A percentile compares a stretch with the other conserved stretches of the same genome.
These are phyloP conservation scores for Coemansia sp. DNA, from an alignment of 371 early-diverging fungal genomes.

Conservation along the genomic window DNA sequence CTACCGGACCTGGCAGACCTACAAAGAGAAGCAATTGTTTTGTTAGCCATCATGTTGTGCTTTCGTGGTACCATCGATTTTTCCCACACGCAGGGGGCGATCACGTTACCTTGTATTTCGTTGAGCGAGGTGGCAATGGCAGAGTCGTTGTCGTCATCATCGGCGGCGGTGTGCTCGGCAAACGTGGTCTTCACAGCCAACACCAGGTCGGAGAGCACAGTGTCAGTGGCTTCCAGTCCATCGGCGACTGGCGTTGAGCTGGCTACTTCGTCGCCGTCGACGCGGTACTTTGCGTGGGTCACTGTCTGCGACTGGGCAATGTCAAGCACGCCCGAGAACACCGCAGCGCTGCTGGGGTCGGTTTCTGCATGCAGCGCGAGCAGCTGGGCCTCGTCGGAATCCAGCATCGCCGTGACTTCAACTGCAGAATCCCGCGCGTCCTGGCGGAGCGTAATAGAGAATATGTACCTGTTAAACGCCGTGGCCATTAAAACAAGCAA, in stretches of 20 bases:
- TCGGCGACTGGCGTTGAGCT: conserved; percentile 3
- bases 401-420: conserved; percentile 24
- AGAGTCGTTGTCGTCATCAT: conserved; percentile 13
- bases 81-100: background rate
- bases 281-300: conserved; percentile 15
- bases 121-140: conserved; percentile 10
- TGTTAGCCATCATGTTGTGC: background rate
- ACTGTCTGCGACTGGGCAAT: conserved; percentile 16
- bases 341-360: background rate
- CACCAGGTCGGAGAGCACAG: background rate
- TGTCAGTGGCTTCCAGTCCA: background rate
- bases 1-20: conserved; percentile 13
- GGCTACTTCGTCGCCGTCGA: conserved; percentile 19
- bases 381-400: conserved; percentile 11
- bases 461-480: conserved; percentile 19
- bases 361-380: conserved; percentile 11
- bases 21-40: conserved; percentile 6
- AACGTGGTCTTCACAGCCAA: background rate
- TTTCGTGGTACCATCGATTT: background rate
- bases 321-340: conserved; percentile 13
- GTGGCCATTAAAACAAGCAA: conserved; percentile 7
- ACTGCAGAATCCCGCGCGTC: conserved; percentile 9
- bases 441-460: conserved; percentile 11
- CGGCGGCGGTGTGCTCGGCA: background rate
- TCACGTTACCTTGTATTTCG: conserved; percentile 9